Conservation (phyloP, 2,329 filamentous ascomycete species). For the Aspergillus aculeatinus region DNA sequence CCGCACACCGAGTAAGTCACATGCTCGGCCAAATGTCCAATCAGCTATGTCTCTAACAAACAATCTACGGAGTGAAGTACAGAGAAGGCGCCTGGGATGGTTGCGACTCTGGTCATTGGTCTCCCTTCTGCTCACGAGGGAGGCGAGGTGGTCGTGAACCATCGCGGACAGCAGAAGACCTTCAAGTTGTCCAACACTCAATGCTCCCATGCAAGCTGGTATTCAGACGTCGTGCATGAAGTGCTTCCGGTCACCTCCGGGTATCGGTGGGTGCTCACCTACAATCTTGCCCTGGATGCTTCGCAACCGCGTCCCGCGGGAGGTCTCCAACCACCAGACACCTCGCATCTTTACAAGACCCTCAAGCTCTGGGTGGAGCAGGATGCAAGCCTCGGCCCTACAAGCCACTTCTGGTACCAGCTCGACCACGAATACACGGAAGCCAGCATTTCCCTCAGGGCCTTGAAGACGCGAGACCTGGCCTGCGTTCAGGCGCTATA, state of each 20-base stretch:
- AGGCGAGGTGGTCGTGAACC: slow-evolving; percentile 4
- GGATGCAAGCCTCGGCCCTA: too few relatives aligned
- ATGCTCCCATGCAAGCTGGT: slow-evolving; percentile 11
- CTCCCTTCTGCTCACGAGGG: slow-evolving; percentile 16
- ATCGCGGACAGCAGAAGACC: background rate
- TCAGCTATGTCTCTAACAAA: too few relatives aligned
- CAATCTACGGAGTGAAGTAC: background rate
- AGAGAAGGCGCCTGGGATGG: slow-evolving; percentile 12
- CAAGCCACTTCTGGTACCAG: too few relatives aligned
- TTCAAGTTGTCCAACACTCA: slow-evolving; percentile 2
- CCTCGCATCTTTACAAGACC: too few relatives aligned
- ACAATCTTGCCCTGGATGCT: slow-evolving; percentile 9
- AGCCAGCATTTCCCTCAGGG: too few relatives aligned
- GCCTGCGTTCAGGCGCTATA: too few relatives aligned
- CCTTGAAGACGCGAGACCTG: too few relatives aligned
- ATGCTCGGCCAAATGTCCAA: background rate
- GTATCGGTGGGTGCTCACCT: slow-evolving; percentile 11
- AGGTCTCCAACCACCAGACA: too few relatives aligned
- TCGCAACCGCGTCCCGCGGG: too few relatives aligned
- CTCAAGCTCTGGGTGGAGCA: too few relatives aligned
- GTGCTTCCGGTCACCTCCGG: slow-evolving; percentile 11
- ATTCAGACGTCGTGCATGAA: slow-evolving; percentile 12
- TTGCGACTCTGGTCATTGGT: slow-evolving; percentile 13
- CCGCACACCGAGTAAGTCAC: slow-evolving; percentile 2
- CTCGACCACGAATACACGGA: too few relatives aligned